Conservation (phyloP, 345 rosid genomes). For the Trapa incisa region DNA sequence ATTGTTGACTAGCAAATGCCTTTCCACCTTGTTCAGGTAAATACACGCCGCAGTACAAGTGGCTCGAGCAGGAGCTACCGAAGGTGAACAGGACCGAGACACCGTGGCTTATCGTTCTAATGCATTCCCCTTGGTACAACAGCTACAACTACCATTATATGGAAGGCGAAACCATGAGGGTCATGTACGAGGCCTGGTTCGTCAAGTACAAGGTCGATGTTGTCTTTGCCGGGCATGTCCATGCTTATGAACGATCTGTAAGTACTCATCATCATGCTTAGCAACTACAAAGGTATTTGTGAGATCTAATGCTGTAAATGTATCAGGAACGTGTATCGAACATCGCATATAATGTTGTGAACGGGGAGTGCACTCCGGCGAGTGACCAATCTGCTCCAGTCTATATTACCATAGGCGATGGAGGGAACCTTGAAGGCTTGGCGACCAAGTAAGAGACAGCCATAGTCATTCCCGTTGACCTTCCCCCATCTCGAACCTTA, state of each 20-base stretch:
- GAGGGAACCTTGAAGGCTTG: conserved; percentile 82
- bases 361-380: conserved; percentile 42
- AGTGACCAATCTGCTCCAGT: conserved; percentile 63
- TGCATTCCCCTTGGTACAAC: conserved; percentile 91
- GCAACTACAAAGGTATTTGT: background rate
- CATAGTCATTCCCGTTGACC: background rate
- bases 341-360: conserved; percentile 48
- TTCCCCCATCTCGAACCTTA: background rate
- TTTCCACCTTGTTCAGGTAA: conserved; percentile 25
- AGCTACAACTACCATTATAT: conserved; percentile 83
- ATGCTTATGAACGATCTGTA: conserved; percentile 48
- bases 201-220: conserved; percentile 70
- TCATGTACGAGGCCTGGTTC: conserved; percentile 74
- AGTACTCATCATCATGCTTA: too few species aligned
- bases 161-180: conserved; percentile 98
- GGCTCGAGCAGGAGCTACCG: conserved; percentile 65
- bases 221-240: conserved; percentile 87
- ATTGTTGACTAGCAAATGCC: background rate
- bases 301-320: background rate
- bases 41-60: conserved; percentile 67
- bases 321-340: conserved; percentile 76
- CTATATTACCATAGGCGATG: conserved; percentile 77
- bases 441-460: conserved; percentile 46
- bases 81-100: conserved; percentile 79
- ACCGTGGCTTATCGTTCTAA: conserved; percentile 76